These are phyloP conservation scores for Populus tremula DNA, from an alignment of 345 rosid species.

Conservation along the genomic window DNA sequence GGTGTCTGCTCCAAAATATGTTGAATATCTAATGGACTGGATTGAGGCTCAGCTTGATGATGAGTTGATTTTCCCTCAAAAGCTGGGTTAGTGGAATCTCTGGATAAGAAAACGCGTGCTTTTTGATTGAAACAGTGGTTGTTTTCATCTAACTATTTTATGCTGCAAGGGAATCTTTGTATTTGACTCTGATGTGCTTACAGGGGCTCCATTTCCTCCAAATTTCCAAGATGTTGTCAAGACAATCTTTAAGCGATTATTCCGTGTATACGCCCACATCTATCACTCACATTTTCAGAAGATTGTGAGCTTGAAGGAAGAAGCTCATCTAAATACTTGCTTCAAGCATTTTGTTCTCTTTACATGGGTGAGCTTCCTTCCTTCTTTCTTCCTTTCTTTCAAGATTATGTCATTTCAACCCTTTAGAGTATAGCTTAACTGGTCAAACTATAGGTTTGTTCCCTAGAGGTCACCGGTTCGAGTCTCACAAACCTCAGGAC, in stretches of 20 bases:
- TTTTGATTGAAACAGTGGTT: not conserved
- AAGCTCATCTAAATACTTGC: conserved; percentile 77
- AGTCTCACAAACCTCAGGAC: too few species aligned
- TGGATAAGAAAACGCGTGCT: not conserved
- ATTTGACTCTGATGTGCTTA: not conserved
- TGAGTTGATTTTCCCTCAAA: conserved; percentile 64
- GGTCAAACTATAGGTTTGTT: too few species aligned
- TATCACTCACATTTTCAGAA: conserved; percentile 72
- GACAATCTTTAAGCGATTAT: conserved; percentile 61
- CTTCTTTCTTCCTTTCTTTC: too few species aligned
- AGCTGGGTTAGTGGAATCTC: conserved; percentile 36
- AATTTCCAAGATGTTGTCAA: conserved; percentile 58
- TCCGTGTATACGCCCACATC: conserved; percentile 69
- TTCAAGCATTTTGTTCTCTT: conserved; percentile 68
- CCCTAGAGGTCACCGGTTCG: too few species aligned
- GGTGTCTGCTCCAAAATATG: conserved; percentile 77
- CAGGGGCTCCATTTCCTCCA: conserved; percentile 60
- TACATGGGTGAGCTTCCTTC: conserved; percentile 45
- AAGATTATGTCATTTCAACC: not conserved
- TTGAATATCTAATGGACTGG: conserved; percentile 74
- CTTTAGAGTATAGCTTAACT: too few species aligned
- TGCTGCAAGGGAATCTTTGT: not conserved
- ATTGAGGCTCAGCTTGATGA: conserved; percentile 64
- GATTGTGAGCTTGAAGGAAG: conserved; percentile 66
- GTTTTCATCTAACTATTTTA: not conserved